Conservation (phyloP, 805 yeast species). For the Cyberlindnera japonica region DNA sequence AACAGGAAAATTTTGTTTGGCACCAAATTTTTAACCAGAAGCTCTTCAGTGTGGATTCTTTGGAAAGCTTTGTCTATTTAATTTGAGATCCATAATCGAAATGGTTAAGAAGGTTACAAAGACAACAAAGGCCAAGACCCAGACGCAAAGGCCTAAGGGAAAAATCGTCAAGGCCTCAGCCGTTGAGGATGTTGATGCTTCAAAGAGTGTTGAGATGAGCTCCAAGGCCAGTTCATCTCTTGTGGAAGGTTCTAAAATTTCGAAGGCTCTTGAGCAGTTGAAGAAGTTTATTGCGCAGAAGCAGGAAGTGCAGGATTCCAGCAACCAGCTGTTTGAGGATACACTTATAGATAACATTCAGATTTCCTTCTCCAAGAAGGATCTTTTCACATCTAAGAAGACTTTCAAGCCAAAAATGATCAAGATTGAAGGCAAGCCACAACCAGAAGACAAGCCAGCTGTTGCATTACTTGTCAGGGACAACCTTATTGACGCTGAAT, state of each 20-base stretch:
- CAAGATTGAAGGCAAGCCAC: constrained; percentile 38
- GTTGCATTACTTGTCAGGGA: constrained; percentile 73
- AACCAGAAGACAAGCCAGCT: constrained; percentile 37
- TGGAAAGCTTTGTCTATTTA: not conserved
- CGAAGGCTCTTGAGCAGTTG: constrained; percentile 62
- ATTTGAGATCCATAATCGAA: not conserved
- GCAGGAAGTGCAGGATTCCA: constrained; percentile 32
- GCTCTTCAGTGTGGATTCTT: no score
- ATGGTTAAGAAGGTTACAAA: constrained; percentile 19
- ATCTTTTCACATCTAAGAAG: constrained; percentile 56
- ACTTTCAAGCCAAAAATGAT: constrained; percentile 36
- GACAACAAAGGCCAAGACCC: constrained; percentile 14
- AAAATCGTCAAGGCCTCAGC: constrained; percentile 26
- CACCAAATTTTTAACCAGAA: no score
- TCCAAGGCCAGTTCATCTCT: constrained; percentile 2
- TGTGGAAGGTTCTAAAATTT: constrained; percentile 32
- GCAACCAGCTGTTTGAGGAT: constrained; percentile 56
- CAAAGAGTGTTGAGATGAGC: constrained; percentile 9
- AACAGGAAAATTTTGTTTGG: constrained; percentile 17
- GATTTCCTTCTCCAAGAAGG: constrained; percentile 62
- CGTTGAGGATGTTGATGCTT: constrained; percentile 18
- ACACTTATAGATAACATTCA: constrained; percentile 44
- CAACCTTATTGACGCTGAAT: constrained; percentile 36
- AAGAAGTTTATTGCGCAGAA: constrained; percentile 47
- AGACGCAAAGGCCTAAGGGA: constrained; percentile 27